Percentiles rank a stretch among this genome's conserved stretches.
Evolutionary conservation across 164 flowering plant species (phyloP).

Genomic region (Akebia trifoliata): DNA sequence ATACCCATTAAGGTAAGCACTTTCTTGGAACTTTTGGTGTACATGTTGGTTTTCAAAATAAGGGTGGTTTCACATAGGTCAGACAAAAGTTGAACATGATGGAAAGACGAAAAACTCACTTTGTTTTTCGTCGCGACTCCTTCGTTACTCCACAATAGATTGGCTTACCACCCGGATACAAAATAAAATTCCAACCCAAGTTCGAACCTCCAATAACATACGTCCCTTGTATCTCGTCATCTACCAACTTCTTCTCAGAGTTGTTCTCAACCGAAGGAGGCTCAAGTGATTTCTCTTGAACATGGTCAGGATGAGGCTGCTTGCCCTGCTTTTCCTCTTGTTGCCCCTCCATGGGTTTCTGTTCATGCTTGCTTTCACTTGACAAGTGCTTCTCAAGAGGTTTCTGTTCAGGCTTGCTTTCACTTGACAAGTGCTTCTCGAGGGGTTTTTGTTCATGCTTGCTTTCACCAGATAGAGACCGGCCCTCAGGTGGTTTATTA

Average conservation of each 20-base stretch:
- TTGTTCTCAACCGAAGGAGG: slow-evolving; percentile 6
- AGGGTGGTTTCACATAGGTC: too few species aligned
- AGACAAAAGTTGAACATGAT: background rate
- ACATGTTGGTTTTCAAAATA: too few species aligned
- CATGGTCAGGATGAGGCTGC: slow-evolving; percentile 15
- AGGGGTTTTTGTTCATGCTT: slow-evolving; percentile 16
- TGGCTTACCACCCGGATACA: slow-evolving; percentile 35
- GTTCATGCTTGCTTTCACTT: slow-evolving; percentile 20
- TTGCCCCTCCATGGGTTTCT: slow-evolving; percentile 13
- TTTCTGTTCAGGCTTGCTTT: slow-evolving; percentile 20
- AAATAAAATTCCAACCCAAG: slow-evolving; percentile 78
- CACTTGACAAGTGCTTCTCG: slow-evolving; percentile 14
- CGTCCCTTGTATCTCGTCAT: slow-evolving; percentile 21
- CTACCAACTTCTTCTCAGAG: slow-evolving; percentile 27
- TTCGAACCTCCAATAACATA: slow-evolving; percentile 77
- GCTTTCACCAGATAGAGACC: slow-evolving; percentile 17
- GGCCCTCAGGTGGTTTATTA: slow-evolving; percentile 19
- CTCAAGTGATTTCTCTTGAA: slow-evolving; percentile 19
- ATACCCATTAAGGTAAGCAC: too few species aligned
- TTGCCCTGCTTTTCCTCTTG: slow-evolving; percentile 19
- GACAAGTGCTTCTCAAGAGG: slow-evolving; percentile 13
- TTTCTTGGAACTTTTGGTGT: too few species aligned
- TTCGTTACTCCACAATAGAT: slow-evolving; percentile 68
- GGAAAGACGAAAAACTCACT: slow-evolving; percentile 5
- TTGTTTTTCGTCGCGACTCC: slow-evolving; percentile 36